These are phyloP conservation scores for Chimonanthus praecox DNA, from an alignment of 164 flowering plant species.

Conservation along the genomic window DNA sequence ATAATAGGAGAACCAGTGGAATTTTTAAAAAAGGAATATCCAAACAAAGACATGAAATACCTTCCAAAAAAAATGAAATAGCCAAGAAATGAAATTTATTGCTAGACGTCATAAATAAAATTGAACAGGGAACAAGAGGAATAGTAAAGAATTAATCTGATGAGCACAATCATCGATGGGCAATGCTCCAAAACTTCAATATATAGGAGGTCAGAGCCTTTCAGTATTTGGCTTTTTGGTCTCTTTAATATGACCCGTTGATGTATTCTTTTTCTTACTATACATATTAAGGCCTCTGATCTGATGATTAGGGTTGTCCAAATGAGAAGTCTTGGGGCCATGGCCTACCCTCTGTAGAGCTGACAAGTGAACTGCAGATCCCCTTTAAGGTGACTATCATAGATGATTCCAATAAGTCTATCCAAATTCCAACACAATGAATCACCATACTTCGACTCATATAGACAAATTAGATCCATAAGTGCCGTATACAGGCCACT, in stretches of 20 bases:
- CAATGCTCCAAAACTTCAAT: background rate
- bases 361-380: background rate
- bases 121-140: background rate
- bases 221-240: background rate
- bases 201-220: too few species aligned
- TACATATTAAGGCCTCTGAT: background rate
- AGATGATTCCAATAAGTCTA: too few species aligned
- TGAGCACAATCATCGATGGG: background rate
- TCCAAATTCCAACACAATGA: too few species aligned
- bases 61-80: background rate
- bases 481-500: background rate
- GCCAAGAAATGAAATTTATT: background rate
- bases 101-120: background rate
- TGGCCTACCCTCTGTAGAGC: background rate
- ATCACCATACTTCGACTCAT: background rate
- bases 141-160: background rate
- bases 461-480: background rate
- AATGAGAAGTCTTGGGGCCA: background rate
- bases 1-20: background rate
- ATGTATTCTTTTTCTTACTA: too few species aligned
- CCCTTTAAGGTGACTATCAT: background rate
- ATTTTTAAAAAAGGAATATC: too few species aligned
- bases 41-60: background rate
- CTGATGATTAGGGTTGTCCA: background rate
- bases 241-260: background rate